A percentile compares a stretch with the other conserved stretches of the same genome.
phyloP scores from a whole-genome alignment of 768 basidiomycete species.

The Pleurotus platypus region DNA sequence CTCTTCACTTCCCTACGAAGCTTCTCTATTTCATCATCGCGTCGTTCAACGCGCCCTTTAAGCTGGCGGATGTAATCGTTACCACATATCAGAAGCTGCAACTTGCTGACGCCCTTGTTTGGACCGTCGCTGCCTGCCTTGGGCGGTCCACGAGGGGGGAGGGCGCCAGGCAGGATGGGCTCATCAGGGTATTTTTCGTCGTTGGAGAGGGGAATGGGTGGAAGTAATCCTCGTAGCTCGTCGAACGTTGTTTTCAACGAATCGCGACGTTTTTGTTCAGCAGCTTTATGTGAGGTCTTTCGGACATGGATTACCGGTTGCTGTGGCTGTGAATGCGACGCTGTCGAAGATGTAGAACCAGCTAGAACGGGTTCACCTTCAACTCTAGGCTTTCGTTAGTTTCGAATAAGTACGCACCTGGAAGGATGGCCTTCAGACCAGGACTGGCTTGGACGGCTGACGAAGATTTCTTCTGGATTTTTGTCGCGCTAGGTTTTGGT shows the following conservation, averaged over 20 bases:
- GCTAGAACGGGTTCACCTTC: constrained; percentile 12
- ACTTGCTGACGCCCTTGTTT: constrained; percentile 91
- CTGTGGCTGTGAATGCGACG: constrained; percentile 9
- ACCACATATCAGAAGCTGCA: constrained; percentile 86
- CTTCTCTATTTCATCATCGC: constrained; percentile 73
- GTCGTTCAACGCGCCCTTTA: constrained; percentile 70
- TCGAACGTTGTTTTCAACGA: constrained; percentile 94
- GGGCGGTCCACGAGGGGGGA: constrained; percentile 87
- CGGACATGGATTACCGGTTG: constrained; percentile 38
- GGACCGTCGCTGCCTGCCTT: constrained; percentile 86
- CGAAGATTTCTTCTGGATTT: constrained; percentile 24
- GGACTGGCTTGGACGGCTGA: constrained; percentile 39
- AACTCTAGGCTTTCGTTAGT: too few relatives aligned
- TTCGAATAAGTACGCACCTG: constrained; percentile 39
- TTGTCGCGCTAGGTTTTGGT: constrained; percentile 17
- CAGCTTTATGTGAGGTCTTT: constrained; percentile 90
- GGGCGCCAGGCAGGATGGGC: constrained; percentile 79
- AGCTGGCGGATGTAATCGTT: constrained; percentile 84
- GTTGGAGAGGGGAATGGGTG: constrained; percentile 81
- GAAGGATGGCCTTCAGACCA: constrained; percentile 68
- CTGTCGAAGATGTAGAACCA: constrained; percentile 14
- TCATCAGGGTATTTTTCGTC: constrained; percentile 70
- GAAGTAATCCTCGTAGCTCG: constrained; percentile 77
- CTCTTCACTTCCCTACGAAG: constrained; percentile 65
- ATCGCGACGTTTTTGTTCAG: constrained; percentile 96